phyloP scores from a whole-genome alignment of 1,284 basidiomycete species.

The Trichosporon asahii region DNA sequence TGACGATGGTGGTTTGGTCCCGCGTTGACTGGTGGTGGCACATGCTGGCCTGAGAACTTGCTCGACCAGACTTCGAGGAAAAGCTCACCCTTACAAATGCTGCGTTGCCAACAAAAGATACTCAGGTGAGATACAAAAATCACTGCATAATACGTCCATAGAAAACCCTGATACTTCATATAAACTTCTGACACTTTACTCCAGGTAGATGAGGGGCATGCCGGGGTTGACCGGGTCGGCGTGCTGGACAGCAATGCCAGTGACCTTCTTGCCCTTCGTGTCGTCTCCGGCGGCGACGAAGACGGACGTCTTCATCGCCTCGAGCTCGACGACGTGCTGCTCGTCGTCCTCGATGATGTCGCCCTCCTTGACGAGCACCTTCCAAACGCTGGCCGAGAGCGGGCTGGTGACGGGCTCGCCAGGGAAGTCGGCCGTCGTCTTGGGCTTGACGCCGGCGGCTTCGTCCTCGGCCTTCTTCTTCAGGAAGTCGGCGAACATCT shows the following conservation, averaged over 20 bases:
- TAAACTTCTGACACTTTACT: conserved; percentile 13
- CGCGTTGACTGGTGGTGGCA: background rate
- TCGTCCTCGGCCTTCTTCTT: conserved; percentile 25
- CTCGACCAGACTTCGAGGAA: too few relatives aligned
- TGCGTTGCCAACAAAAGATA: too few relatives aligned
- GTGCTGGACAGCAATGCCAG: conserved; percentile 29
- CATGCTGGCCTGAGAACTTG: background rate
- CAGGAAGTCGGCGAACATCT: conserved; percentile 19
- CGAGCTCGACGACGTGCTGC: conserved; percentile 58
- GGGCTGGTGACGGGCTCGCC: conserved; percentile 51
- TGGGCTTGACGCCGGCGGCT: conserved; percentile 7
- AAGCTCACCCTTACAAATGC: too few relatives aligned
- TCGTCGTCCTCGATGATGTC: conserved; percentile 56
- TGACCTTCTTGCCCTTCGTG: conserved; percentile 36
- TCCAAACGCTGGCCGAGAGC: conserved; percentile 61
- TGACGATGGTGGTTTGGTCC: background rate
- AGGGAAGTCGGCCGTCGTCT: background rate
- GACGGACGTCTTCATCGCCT: conserved; percentile 65
- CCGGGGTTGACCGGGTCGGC: conserved; percentile 27
- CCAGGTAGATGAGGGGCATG: conserved; percentile 18
- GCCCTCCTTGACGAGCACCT: conserved; percentile 56
- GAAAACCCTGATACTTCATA: background rate
- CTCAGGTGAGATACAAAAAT: background rate
- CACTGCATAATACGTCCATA: background rate
- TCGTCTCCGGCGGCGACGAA: conserved; percentile 34